phyloP scores from a whole-genome alignment of 2,329 filamentous ascomycete genomes.

The Pseudopyrenochaeta lycopersici region DNA sequence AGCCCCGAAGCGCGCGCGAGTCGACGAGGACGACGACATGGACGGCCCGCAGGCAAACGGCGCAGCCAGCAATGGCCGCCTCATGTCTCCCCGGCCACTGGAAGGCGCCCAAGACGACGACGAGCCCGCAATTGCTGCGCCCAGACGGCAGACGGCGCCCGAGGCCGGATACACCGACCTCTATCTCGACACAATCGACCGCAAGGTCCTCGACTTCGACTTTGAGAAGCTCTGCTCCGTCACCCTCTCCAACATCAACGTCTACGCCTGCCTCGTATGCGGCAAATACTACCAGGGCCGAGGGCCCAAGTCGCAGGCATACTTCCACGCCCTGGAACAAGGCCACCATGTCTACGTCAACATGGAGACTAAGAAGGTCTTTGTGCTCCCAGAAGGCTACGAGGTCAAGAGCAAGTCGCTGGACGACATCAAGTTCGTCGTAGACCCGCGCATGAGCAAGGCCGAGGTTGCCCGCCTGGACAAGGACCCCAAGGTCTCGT shows the following conservation, averaged over 20 bases:
- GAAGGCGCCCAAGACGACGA: conserved; percentile 47
- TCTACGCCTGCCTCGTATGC: conserved; percentile 96
- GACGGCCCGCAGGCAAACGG: conserved; percentile 35
- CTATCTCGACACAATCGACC: conserved; percentile 96
- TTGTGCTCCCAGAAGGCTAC: conserved; percentile 93
- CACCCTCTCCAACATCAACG: conserved; percentile 96
- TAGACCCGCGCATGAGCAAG: conserved; percentile 85
- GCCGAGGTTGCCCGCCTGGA: conserved; percentile 84
- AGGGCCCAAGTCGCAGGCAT: conserved; percentile 92
- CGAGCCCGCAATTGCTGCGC: conserved; percentile 53
- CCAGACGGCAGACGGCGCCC: conserved; percentile 77
- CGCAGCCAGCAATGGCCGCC: conserved; percentile 37
- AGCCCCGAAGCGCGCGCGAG: conserved; percentile 57
- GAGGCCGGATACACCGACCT: conserved; percentile 92
- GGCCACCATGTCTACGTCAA: conserved; percentile 98
- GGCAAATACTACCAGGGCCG: conserved; percentile 98
- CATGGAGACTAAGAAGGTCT: conserved; percentile 91
- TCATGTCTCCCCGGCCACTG: conserved; percentile 36
- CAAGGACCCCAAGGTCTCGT: conserved; percentile 68
- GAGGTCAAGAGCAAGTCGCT: conserved; percentile 94
- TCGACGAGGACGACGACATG: conserved; percentile 56
- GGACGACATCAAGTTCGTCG: conserved; percentile 98
- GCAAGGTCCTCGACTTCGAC: conserved; percentile 93
- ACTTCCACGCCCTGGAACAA: conserved; percentile 95
- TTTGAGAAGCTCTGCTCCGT: conserved; percentile 99